These are phyloP conservation scores for Tricladium varicosporioides DNA, from an alignment of 2,329 filamentous ascomycete species.

Conservation along the genomic window DNA sequence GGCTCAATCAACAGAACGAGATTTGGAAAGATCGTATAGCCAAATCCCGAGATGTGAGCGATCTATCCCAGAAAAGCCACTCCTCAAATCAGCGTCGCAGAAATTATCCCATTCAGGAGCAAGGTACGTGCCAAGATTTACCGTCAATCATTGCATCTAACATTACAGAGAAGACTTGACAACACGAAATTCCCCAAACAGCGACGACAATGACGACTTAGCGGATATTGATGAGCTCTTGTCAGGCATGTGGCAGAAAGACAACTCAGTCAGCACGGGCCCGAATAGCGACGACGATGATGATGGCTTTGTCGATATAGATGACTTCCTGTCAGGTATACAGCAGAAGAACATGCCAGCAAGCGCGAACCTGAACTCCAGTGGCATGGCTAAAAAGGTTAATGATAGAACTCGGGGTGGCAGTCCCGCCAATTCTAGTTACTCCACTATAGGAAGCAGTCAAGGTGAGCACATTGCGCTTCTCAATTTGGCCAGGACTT, in stretches of 20 bases:
- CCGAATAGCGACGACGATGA: conserved; percentile 5
- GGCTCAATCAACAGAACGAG: conserved; percentile 4
- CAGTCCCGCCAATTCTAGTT: conserved; percentile 11
- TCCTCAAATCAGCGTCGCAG: conserved; percentile 8
- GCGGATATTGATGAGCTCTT: conserved; percentile 12
- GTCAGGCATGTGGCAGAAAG: conserved; percentile 11
- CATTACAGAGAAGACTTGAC: conserved; percentile 9
- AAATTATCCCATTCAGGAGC: conserved; percentile 11
- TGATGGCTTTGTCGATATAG: conserved; percentile 15
- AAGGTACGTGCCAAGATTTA: conserved; percentile 17
- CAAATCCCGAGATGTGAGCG: conserved; percentile 3
- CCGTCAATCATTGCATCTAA: conserved; percentile 12
- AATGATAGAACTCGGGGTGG: conserved; percentile 14
- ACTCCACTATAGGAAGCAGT: conserved; percentile 15
- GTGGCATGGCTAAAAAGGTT: conserved; percentile 9
- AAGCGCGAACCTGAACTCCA: conserved; percentile 11
- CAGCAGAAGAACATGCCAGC: conserved; percentile 15
- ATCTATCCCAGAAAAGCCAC: conserved; percentile 9
- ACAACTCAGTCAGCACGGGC: conserved; percentile 5
- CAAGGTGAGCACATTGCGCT: conserved; percentile 17
- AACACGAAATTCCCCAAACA: conserved; percentile 14
- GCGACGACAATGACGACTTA: conserved; percentile 14
- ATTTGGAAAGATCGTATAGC: neutral
- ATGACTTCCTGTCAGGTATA: conserved; percentile 14
- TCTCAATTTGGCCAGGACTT: conserved; percentile 17